These are phyloP conservation scores for Termitomyces sp. DNA, from an alignment of 768 basidiomycete genomes.

Conservation along the genomic window DNA sequence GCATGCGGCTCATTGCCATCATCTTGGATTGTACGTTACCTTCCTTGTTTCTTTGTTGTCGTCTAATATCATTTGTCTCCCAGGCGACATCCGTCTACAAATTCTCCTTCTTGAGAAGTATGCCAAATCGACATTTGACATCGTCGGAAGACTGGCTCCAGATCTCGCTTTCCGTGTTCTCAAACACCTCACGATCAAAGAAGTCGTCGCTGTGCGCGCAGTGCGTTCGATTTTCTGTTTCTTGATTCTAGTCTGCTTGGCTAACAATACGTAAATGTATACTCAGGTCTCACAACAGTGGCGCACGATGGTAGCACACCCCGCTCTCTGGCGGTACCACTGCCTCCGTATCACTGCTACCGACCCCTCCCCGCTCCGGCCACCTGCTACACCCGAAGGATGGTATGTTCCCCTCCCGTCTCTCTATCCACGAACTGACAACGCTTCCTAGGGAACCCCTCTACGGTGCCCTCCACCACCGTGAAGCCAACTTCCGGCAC, in stretches of 20 bases:
- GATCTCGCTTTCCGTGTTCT: conserved; percentile 62
- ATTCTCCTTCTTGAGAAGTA: conserved; percentile 85
- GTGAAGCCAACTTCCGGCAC: conserved; percentile 77
- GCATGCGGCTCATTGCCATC: conserved; percentile 41
- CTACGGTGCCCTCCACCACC: conserved; percentile 77
- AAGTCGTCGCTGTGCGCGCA: conserved; percentile 55
- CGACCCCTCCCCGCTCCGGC: conserved; percentile 61
- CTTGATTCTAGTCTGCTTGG: conserved; percentile 31
- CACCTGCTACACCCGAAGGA: conserved; percentile 60
- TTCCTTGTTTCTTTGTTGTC: neutral
- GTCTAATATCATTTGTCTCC: conserved; percentile 41
- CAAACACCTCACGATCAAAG: conserved; percentile 44
- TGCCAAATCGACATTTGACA: conserved; percentile 73
- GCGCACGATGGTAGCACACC: conserved; percentile 46
- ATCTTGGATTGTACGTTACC: conserved; percentile 43
- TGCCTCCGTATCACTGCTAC: conserved; percentile 66
- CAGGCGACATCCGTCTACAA: conserved; percentile 81
- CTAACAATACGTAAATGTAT: conserved; percentile 25
- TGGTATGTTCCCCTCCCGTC: conserved; percentile 43
- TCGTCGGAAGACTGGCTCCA: conserved; percentile 66
- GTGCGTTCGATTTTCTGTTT: conserved; percentile 25
- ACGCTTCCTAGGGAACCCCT: conserved; percentile 41
- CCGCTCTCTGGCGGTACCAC: conserved; percentile 73
- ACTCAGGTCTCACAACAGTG: conserved; percentile 30
- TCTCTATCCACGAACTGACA: neutral